Percentiles rank a stretch among this genome's conserved stretches.
Conservation (phyloP, 1,284 basidiomycete genomes). For the Pisolithus thermaeus region DNA sequence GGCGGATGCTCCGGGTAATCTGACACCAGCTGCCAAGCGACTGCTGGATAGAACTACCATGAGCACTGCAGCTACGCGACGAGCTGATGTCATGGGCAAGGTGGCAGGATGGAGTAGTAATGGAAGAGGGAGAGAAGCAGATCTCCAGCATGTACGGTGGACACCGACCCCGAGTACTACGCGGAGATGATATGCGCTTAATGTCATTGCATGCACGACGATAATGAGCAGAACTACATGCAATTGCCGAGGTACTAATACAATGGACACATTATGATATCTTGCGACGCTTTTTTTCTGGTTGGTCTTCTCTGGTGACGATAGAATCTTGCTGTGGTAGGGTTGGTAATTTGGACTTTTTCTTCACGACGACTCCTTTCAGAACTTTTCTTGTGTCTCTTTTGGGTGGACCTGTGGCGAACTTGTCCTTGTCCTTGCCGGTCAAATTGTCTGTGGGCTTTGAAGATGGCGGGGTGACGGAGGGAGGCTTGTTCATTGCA, state of each 20-base stretch:
- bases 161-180: slow-evolving; percentile 61
- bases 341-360: slow-evolving; percentile 44
- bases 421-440: slow-evolving; percentile 22
- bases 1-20: slow-evolving; percentile 56
- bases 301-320: slow-evolving; percentile 16
- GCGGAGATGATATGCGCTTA: neutral
- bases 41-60: slow-evolving; percentile 68
- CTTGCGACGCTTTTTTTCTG: slow-evolving; percentile 51
- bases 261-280: slow-evolving; percentile 27
- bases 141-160: slow-evolving; percentile 66
- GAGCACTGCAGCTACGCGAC: slow-evolving; percentile 52
- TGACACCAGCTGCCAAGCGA: slow-evolving; percentile 77
- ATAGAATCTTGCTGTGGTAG: slow-evolving; percentile 15
- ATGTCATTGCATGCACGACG: neutral
- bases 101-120: slow-evolving; percentile 53
- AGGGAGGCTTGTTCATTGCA: slow-evolving; percentile 39
- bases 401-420: slow-evolving; percentile 23
- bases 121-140: slow-evolving; percentile 44
- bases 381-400: slow-evolving; percentile 58
- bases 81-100: slow-evolving; percentile 66
- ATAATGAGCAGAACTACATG: neutral
- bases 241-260: neutral
- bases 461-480: slow-evolving; percentile 12
- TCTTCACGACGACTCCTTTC: slow-evolving; percentile 77
- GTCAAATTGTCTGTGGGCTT: slow-evolving; percentile 18